phyloP scores from a whole-genome alignment of 1,284 basidiomycete genomes.

The Leccinum pallidistipes region DNA sequence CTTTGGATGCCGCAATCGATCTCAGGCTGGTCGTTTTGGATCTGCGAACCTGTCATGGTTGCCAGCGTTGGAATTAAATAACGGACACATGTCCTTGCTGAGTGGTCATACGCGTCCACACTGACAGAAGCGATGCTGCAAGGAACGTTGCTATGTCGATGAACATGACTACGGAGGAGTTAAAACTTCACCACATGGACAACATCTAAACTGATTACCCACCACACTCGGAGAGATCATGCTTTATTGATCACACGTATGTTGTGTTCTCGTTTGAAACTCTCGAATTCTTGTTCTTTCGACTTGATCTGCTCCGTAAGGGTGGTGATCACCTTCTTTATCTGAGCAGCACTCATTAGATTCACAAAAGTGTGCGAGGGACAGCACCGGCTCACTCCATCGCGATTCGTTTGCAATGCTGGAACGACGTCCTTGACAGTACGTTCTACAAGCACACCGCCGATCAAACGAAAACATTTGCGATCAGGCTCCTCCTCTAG shows the following conservation, averaged over 20 bases:
- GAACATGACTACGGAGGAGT: neutral
- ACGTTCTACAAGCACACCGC: slow-evolving; percentile 93
- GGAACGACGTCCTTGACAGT: slow-evolving; percentile 96
- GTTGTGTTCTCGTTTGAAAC: slow-evolving; percentile 81
- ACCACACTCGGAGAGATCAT: slow-evolving; percentile 16
- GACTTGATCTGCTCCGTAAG: slow-evolving; percentile 84
- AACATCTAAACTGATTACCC: neutral
- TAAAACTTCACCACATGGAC: slow-evolving; percentile 2
- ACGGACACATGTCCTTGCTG: neutral
- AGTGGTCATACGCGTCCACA: neutral
- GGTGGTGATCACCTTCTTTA: slow-evolving; percentile 74
- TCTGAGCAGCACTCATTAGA: slow-evolving; percentile 45
- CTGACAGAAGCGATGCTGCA: neutral
- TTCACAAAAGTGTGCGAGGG: neutral
- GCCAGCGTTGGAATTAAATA: slow-evolving; percentile 2
- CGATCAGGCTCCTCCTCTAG: slow-evolving; percentile 80
- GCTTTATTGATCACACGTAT: slow-evolving; percentile 59
- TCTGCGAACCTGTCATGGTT: neutral
- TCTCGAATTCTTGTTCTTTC: slow-evolving; percentile 84
- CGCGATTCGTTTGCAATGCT: slow-evolving; percentile 80
- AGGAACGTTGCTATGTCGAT: neutral
- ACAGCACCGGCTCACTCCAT: slow-evolving; percentile 59
- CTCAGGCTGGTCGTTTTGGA: slow-evolving; percentile 1
- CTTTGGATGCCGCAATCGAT: neutral
- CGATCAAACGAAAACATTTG: slow-evolving; percentile 96